Evolutionary conservation across 2,329 filamentous ascomycete genomes (phyloP).

Genomic region (Didymella arachidicola): DNA sequence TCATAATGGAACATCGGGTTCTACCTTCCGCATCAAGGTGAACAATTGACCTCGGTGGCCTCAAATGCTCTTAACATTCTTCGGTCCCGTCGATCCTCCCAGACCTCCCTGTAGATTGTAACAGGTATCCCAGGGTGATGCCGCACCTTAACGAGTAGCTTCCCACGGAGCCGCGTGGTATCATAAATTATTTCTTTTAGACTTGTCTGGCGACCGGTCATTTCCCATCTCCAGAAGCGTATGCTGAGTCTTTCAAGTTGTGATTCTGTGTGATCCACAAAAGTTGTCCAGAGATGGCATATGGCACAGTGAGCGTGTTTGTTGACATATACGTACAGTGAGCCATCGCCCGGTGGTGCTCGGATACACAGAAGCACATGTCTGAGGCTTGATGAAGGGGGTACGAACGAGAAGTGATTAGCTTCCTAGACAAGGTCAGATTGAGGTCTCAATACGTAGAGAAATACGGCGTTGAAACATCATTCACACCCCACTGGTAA

Average conservation of each 20-base stretch:
- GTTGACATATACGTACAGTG: slow-evolving; percentile 4
- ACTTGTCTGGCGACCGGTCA: background rate
- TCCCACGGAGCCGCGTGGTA: background rate
- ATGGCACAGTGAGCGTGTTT: slow-evolving; percentile 22
- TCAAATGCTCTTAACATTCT: background rate
- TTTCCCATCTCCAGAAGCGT: slow-evolving; percentile 24
- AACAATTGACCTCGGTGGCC: background rate
- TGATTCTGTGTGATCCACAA: background rate
- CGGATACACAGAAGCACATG: slow-evolving; percentile 8
- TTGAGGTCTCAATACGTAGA: background rate
- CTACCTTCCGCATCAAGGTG: background rate
- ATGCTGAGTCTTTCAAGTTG: slow-evolving; percentile 17
- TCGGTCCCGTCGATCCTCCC: background rate
- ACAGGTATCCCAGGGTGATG: slow-evolving; percentile 1
- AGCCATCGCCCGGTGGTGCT: background rate
- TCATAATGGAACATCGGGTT: background rate
- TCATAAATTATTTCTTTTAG: slow-evolving; percentile 5
- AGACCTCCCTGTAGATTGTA: background rate
- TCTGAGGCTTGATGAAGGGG: slow-evolving; percentile 4
- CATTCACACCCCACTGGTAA: slow-evolving; percentile 6
- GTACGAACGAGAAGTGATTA: slow-evolving; percentile 7
- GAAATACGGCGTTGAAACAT: too few species aligned
- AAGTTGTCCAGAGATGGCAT: slow-evolving; percentile 13
- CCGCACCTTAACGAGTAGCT: background rate
- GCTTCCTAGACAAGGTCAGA: background rate